A percentile compares a stretch with the other conserved stretches of the same genome.
Conservation (phyloP, 2,329 filamentous ascomycete genomes). For the Nothopassalora personata region DNA sequence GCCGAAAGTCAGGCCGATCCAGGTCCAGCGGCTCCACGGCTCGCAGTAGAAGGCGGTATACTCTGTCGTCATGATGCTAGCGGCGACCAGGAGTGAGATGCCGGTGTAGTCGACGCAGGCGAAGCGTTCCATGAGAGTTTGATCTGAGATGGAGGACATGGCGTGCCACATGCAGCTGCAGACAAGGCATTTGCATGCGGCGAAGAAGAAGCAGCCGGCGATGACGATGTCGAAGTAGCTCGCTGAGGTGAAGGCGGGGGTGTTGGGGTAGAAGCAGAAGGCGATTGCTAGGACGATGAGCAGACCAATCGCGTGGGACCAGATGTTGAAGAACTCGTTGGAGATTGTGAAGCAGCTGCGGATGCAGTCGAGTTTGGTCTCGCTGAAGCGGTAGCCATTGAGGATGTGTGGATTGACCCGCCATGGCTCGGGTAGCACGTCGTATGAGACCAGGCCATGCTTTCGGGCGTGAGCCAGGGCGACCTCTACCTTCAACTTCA, state of each 20-base stretch:
- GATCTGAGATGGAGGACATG: constrained; percentile 93
- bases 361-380: constrained; percentile 84
- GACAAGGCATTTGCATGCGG: constrained; percentile 86
- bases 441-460: constrained; percentile 77
- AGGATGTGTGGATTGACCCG: constrained; percentile 90
- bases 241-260: constrained; percentile 77
- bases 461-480: constrained; percentile 78
- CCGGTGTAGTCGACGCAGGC: constrained; percentile 98
- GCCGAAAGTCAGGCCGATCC: constrained; percentile 74
- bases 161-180: constrained; percentile 98
- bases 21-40: constrained; percentile 75
- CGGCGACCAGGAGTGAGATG: constrained; percentile 88
- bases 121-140: constrained; percentile 85
- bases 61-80: constrained; percentile 95
- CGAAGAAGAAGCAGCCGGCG: constrained; percentile 91
- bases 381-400: constrained; percentile 86
- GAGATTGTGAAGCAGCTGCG: constrained; percentile 70
- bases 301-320: constrained; percentile 90
- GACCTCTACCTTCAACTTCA: constrained; percentile 63
- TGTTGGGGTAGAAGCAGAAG: constrained; percentile 92
- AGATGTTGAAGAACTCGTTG: constrained; percentile 96
- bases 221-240: constrained; percentile 86
- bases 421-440: constrained; percentile 89
- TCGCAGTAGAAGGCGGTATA: constrained; percentile 99
- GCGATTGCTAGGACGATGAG: constrained; percentile 80